A percentile compares a stretch with the other conserved stretches of the same genome.
These are phyloP conservation scores for Alternaria conjuncta DNA, from an alignment of 2,329 filamentous ascomycete genomes.

Conservation along the genomic window DNA sequence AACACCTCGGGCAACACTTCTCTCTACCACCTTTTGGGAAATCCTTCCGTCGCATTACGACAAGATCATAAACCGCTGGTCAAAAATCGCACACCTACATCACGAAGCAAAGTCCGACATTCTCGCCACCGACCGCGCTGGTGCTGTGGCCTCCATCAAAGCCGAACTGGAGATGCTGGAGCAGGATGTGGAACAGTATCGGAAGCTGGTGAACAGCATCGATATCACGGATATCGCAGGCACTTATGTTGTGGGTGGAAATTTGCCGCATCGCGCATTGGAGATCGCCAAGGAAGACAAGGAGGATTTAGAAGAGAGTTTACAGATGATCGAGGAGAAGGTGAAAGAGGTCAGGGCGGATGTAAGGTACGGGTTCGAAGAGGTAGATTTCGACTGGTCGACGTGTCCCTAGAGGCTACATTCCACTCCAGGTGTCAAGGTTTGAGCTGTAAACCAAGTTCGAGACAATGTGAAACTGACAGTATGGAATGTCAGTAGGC, in stretches of 20 bases:
- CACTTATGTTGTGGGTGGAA: constrained; percentile 19
- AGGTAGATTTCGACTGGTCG: background rate
- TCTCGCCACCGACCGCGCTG: constrained; percentile 11
- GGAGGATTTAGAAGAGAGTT: constrained; percentile 14
- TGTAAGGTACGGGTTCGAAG: constrained; percentile 9
- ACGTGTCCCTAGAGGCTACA: background rate
- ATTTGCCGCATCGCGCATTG: constrained; percentile 10
- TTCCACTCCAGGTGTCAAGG: background rate
- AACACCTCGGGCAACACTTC: background rate
- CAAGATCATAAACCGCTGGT: constrained; percentile 8
- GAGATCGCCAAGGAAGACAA: constrained; percentile 21
- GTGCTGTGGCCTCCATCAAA: constrained; percentile 14
- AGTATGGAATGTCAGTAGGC: background rate
- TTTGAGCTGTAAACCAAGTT: background rate
- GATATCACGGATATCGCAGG: constrained; percentile 18
- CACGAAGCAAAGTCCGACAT: constrained; percentile 7
- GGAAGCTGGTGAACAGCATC: constrained; percentile 3
- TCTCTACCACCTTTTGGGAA: constrained; percentile 14
- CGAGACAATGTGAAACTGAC: background rate
- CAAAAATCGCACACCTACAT: constrained; percentile 4
- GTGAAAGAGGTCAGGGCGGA: constrained; percentile 15
- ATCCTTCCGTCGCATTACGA: constrained; percentile 16
- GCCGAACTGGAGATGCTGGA: constrained; percentile 22
- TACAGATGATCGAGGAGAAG: constrained; percentile 8
- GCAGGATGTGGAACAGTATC: constrained; percentile 15